Evolutionary conservation across 2,329 filamentous ascomycete genomes (phyloP), one percentile per base, ranked within the genome.

Genomic region (Fusarium sp.): DNA sequence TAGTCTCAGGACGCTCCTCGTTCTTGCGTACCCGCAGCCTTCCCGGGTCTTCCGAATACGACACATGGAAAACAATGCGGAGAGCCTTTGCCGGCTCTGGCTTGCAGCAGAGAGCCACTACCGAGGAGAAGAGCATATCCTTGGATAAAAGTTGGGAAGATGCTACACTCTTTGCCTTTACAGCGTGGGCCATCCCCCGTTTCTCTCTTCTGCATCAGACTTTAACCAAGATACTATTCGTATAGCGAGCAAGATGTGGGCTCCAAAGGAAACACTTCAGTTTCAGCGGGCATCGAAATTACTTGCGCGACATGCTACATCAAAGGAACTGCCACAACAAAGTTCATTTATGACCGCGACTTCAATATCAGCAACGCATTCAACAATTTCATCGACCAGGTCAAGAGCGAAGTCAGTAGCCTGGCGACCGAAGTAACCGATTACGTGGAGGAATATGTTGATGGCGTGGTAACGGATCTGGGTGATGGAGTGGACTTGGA

Each of bases 401-500:
- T 36, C 11, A 12, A n/a, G 8, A 36, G 8, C n/a, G 31, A 56
- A 22, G 27, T 56, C 35, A 14, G 20, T 36, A 38, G 31, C n/a
- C 20, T 58, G 35, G 35, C 40, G 56, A 69, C 49, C n/a, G 10
- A 55, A 35, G 59, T 17, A 16, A 58, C 62, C 3, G 61, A 63
- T 55, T 71, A 69, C 38, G 44, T 71, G 7, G 66, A 69, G 14
- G 38, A 63, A 7, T 66, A 66, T 35, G 38, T 69, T 33, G 33
- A 69, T 9, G 22, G n/a, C n/a, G 66, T 69, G 38, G 33, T 11
- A 14, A 24, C 3, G 1, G 66, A 69, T 3, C 10, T 66, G 8
- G 44, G 57, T 12, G 66, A 71, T 27, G 66, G 66, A n/a, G 22
- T 68, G n/a, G 69, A 69, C 33, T 31, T 71, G 7, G 53, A 71